Percentiles rank a stretch among this genome's conserved stretches.
Evolutionary conservation across 345 rosid species (phyloP).

Genomic region (Aethionema arabicum): DNA sequence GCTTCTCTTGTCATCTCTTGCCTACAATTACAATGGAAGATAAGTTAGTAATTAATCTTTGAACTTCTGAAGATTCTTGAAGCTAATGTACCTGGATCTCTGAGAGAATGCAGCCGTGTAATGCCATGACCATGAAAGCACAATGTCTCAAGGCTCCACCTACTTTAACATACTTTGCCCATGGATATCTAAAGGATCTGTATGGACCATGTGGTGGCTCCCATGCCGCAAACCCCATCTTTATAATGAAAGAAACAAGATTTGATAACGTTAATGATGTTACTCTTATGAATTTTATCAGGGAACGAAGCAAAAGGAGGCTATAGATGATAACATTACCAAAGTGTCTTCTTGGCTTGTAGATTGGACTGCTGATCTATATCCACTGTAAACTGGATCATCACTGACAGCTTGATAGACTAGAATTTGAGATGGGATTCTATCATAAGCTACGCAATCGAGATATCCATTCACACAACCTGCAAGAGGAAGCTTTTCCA

Average conservation of each 20-base stretch:
- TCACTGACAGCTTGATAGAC: constrained; percentile 73
- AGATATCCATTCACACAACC: constrained; percentile 84
- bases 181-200: constrained; percentile 60
- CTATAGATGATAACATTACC: constrained; percentile 38
- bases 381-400: constrained; percentile 81
- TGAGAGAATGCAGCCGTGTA: constrained; percentile 95
- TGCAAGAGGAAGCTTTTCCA: constrained; percentile 19
- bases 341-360: constrained; percentile 84
- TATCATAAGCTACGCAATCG: constrained; percentile 60
- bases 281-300: neutral
- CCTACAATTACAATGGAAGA: constrained; percentile 39
- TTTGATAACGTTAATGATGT: neutral
- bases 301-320: neutral
- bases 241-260: constrained; percentile 4
- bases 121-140: constrained; percentile 89
- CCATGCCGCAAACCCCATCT: constrained; percentile 91
- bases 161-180: constrained; percentile 75
- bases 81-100: constrained; percentile 71
- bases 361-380: constrained; percentile 81
- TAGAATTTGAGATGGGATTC: constrained; percentile 76
- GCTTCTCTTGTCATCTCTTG: constrained; percentile 58
- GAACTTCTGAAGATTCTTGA: neutral
- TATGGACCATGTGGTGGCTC: constrained; percentile 98
- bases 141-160: constrained; percentile 88
- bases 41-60: neutral